A percentile compares a stretch with the other conserved stretches of the same genome.
phyloP scores from a whole-genome alignment of 495 filamentous ascomycete species.

The Aspergillus cristatus region DNA sequence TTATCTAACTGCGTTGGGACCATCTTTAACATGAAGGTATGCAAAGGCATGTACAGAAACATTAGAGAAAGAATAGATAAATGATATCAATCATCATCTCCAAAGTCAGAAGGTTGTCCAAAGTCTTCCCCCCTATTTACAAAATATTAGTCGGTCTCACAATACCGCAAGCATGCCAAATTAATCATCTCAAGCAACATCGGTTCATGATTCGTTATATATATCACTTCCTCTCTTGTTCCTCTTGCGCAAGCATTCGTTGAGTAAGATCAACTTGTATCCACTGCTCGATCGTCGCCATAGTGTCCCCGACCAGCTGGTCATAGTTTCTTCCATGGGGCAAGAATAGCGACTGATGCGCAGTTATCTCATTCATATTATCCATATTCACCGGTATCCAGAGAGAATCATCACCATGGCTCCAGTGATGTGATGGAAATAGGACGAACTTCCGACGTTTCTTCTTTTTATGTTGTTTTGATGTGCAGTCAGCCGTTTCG shows the following conservation, averaged over 20 bases:
- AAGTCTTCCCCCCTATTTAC: no score
- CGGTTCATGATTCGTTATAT: not conserved
- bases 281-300: constrained; percentile 61
- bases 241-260: not conserved
- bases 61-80: no score
- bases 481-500: not conserved
- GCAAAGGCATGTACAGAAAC: no score
- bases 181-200: no score
- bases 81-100: no score
- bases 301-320: constrained; percentile 64
- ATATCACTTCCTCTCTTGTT: not conserved
- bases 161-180: no score
- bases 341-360: constrained; percentile 79
- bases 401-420: constrained; percentile 42
- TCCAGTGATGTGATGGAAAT: constrained; percentile 47
- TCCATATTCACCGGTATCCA: constrained; percentile 76
- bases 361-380: constrained; percentile 73
- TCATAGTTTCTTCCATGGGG: constrained; percentile 57
- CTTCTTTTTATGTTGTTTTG: constrained; percentile 14
- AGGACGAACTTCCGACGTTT: constrained; percentile 71
- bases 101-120: no score
- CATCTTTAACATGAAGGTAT: no score
- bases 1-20: no score
- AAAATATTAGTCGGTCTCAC: no score
- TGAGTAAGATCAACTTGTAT: constrained; percentile 39